Evolutionary conservation across 2,329 filamentous ascomycete species (phyloP), one percentile per base, ranked within the genome.

Genomic region (Trichophyton simii): DNA sequence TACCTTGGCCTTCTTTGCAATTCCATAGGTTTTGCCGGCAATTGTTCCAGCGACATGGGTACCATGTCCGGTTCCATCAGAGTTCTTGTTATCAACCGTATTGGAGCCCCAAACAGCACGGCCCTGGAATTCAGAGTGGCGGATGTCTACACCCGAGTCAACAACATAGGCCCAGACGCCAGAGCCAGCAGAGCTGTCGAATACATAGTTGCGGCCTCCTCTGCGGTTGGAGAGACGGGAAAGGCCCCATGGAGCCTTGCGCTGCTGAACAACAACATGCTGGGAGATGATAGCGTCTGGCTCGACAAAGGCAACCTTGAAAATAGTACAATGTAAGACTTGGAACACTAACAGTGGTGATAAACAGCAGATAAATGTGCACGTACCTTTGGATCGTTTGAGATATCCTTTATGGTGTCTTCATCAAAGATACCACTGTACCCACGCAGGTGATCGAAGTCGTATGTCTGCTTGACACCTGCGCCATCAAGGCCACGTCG

Each of bases 21-120:
- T 66, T 59, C 73, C 73, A 58, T 69, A 74, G 4, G 66, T 70
- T 38, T 65, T 68, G 15, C 68, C 68, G 9, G 63, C 72, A 41
- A 72, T 70, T 48, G 70, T 76, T 36, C 70, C 72, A 4, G 74
- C 68, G 62, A 72, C 69, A 63, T 75, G 72, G 7, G 74, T 75
- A 25, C 74, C 74, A 58, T 76, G 73, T 28, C 72, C 72, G 55
- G 70, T 68, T 18, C 65, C 66, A 46, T 67, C 63, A 20, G 61
- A 36, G 34, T 65, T 60, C 20, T 60, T 58, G 28, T 62, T 61
- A 18, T 61, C 58, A 38, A 68, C 69, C 25, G 67, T 66, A 62
- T 73, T 75, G 62, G 68, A 70, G 22, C 71, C 74, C 57, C 68
- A 66, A 22, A 60, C 66, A 18, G 72, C 74, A 58, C 74, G 71